These are phyloP conservation scores for Petunia secreta DNA, from an alignment of 257 asterid species.

Conservation along the genomic window DNA sequence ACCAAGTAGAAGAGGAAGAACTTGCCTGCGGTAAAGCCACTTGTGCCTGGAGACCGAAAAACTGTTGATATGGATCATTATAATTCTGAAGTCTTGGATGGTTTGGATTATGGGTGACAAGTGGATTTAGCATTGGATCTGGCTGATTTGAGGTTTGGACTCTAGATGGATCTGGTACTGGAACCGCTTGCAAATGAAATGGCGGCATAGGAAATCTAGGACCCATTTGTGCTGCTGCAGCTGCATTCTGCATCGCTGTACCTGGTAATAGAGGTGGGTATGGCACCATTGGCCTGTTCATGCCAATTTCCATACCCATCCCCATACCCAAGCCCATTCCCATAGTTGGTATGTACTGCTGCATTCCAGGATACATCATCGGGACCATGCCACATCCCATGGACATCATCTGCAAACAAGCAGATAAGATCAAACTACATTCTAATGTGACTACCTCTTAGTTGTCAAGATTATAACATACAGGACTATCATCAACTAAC, in stretches of 20 bases:
- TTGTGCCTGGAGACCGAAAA: conserved; percentile 50
- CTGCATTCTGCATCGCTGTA: conserved; percentile 53
- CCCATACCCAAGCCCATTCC: conserved; percentile 57
- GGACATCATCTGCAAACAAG: conserved; percentile 73
- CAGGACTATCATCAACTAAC: neutral
- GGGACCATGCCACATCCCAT: conserved; percentile 90
- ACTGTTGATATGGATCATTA: conserved; percentile 64
- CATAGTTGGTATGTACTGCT: conserved; percentile 73
- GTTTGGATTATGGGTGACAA: conserved; percentile 41
- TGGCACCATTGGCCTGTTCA: conserved; percentile 66
- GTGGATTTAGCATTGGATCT: conserved; percentile 44
- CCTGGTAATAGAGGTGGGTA: conserved; percentile 59
- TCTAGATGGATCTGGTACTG: conserved; percentile 50
- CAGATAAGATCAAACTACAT: conserved; percentile 17
- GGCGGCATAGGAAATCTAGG: conserved; percentile 59
- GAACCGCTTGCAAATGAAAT: conserved; percentile 55
- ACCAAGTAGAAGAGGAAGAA: neutral
- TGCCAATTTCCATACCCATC: conserved; percentile 65
- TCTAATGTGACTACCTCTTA: neutral
- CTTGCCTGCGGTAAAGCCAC: conserved; percentile 57
- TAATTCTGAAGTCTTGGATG: conserved; percentile 49
- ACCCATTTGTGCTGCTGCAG: conserved; percentile 52
- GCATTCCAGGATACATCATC: conserved; percentile 80
- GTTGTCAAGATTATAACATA: neutral
- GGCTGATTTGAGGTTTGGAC: conserved; percentile 45